These are phyloP conservation scores for Phyllosticta citribraziliensis DNA, from an alignment of 2,329 filamentous ascomycete genomes.

Conservation along the genomic window DNA sequence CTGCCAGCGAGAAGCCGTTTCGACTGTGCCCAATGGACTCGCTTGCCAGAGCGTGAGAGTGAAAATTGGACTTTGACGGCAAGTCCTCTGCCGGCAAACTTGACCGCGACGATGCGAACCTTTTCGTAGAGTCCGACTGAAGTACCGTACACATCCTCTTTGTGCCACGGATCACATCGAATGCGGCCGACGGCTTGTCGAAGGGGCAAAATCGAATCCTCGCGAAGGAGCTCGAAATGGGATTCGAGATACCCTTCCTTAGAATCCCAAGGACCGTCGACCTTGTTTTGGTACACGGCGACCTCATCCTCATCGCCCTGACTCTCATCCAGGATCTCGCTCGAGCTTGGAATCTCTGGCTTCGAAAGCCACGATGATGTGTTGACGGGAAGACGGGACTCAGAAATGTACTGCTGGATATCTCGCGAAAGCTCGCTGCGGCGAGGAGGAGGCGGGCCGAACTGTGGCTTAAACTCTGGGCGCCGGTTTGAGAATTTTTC, in stretches of 20 bases:
- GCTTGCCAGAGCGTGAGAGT: conserved; percentile 52
- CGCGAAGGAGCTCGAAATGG: conserved; percentile 67
- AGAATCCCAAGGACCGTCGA: conserved; percentile 45
- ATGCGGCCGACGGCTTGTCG: conserved; percentile 55
- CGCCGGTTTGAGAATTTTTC: neutral
- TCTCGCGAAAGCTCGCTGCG: neutral
- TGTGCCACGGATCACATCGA: conserved; percentile 41
- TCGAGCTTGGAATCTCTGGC: conserved; percentile 46
- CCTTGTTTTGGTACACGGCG: conserved; percentile 19
- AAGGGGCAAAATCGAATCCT: conserved; percentile 62
- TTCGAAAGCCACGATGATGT: conserved; percentile 11
- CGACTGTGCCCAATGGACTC: conserved; percentile 58
- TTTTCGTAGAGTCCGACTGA: conserved; percentile 29
- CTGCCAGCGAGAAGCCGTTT: conserved; percentile 47
- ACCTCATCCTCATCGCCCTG: neutral
- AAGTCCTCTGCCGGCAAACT: conserved; percentile 52
- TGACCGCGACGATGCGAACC: conserved; percentile 28
- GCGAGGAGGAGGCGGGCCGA: neutral
- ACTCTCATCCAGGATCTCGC: conserved; percentile 40
- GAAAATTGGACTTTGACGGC: conserved; percentile 64
- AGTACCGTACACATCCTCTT: conserved; percentile 43
- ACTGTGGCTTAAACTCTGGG: neutral
- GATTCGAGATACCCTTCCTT: conserved; percentile 58
- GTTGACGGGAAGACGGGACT: neutral
- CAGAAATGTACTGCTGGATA: neutral